Evolutionary conservation across 129 eudicot genomes (phyloP).

Genomic region (Chrysanthemum seticuspe): DNA sequence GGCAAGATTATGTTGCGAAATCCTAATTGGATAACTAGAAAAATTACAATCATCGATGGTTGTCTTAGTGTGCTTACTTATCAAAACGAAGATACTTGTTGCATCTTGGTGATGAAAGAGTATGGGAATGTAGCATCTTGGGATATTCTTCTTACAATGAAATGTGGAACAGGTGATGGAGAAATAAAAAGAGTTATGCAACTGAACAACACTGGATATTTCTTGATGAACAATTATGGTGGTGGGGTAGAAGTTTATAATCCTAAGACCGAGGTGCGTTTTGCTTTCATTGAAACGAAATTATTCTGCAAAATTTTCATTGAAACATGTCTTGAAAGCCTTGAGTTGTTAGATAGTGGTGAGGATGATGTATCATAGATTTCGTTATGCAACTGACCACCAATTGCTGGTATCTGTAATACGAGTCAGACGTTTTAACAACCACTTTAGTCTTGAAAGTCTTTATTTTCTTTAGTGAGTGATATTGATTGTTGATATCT

Average conservation of each 20-base stretch:
- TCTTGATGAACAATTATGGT: not conserved
- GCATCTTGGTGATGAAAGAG: not conserved
- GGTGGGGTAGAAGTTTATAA: not conserved
- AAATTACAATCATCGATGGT: not conserved
- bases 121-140: not conserved
- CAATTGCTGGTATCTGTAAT: too few species aligned
- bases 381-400: too few species aligned
- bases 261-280: not conserved
- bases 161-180: not conserved
- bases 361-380: too few species aligned
- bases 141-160: not conserved
- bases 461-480: too few species aligned
- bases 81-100: not conserved
- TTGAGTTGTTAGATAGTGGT: not conserved
- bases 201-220: not conserved
- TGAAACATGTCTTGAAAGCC: not conserved
- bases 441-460: too few species aligned
- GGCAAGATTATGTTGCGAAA: not conserved
- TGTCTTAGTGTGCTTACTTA: not conserved
- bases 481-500: too few species aligned
- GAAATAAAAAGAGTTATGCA: not conserved
- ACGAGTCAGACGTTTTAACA: too few species aligned
- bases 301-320: not conserved
- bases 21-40: not conserved
- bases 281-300: not conserved